A percentile compares a stretch with the other conserved stretches of the same genome.
Conservation (phyloP, 179 eudicot species). For the Kewa caespitosa region DNA sequence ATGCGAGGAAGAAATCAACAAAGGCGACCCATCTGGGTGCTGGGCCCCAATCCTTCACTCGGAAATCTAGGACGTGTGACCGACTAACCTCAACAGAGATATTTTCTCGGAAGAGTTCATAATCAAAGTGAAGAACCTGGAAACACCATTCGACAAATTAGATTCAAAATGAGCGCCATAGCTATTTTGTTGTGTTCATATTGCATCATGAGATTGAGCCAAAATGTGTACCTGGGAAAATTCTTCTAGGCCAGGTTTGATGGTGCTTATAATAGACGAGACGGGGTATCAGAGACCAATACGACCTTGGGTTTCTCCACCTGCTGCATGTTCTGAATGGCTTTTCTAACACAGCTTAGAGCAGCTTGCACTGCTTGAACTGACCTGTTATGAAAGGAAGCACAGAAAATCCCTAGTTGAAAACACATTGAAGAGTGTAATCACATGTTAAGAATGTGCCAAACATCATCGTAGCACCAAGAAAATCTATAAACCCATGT, state of each 20-base stretch:
- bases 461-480: too few species aligned
- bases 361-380: constrained; percentile 76
- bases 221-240: constrained; percentile 64
- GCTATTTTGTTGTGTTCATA: too few species aligned
- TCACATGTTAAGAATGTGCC: too few species aligned
- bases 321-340: constrained; percentile 37
- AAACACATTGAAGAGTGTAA: background rate
- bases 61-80: constrained; percentile 37
- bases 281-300: constrained; percentile 88
- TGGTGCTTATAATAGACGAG: constrained; percentile 50
- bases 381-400: constrained; percentile 45
- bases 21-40: constrained; percentile 99
- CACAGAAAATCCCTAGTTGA: background rate
- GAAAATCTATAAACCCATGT: too few species aligned
- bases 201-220: too few species aligned
- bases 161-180: too few species aligned
- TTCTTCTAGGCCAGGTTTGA: constrained; percentile 47
- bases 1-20: constrained; percentile 95
- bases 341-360: constrained; percentile 63
- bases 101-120: constrained; percentile 62
- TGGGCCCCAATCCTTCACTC: constrained; percentile 96
- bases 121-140: constrained; percentile 87
- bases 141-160: background rate
- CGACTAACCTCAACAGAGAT: constrained; percentile 32
- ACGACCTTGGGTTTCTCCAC: constrained; percentile 56